These are phyloP conservation scores for Phyllosticta capitalensis DNA, from an alignment of 2,329 filamentous ascomycete genomes.

Conservation along the genomic window DNA sequence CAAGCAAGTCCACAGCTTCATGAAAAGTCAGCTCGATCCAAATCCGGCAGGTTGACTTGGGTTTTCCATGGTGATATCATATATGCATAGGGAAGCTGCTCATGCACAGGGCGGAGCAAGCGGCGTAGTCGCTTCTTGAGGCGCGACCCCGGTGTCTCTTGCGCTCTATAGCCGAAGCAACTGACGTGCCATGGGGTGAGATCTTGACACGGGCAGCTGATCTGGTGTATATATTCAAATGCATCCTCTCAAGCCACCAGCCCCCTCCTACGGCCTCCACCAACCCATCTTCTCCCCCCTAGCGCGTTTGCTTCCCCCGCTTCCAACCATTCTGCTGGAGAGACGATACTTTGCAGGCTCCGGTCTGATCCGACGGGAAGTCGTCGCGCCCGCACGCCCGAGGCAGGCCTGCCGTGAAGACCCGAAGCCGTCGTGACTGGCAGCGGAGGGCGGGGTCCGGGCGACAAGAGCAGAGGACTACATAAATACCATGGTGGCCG, in stretches of 20 bases:
- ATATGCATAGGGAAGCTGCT: too few relatives aligned
- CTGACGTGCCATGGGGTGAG: neutral
- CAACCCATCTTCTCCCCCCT: neutral
- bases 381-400: neutral
- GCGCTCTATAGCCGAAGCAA: neutral
- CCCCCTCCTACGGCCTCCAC: neutral
- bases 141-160: neutral
- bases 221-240: neutral
- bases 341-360: neutral
- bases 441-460: neutral
- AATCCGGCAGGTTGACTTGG: neutral
- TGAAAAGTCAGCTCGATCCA: neutral
- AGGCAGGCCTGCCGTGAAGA: conserved; percentile 4
- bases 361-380: conserved; percentile 2
- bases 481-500: neutral
- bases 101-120: neutral
- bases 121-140: neutral
- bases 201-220: neutral
- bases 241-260: neutral
- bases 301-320: neutral
- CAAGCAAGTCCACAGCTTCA: neutral
- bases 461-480: neutral
- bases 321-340: neutral
- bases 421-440: neutral
- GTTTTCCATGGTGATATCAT: neutral